Evolutionary conservation across 2,329 filamentous ascomycete species (phyloP).

Genomic region (Aschersonia sp.): DNA sequence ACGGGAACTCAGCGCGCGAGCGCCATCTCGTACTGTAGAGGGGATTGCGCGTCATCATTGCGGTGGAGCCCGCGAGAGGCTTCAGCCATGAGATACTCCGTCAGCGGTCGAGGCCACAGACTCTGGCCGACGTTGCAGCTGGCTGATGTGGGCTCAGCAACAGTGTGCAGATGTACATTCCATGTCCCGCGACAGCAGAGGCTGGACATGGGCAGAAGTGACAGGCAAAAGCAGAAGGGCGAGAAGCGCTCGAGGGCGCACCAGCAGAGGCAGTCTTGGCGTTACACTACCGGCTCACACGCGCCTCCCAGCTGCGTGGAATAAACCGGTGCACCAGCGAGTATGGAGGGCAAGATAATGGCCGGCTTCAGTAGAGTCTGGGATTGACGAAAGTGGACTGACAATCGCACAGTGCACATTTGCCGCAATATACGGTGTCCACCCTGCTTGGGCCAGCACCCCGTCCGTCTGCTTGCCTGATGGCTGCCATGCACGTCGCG

Average conservation of each 20-base stretch:
- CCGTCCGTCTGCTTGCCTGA: not conserved
- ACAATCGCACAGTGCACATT: not conserved
- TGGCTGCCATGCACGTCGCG: not conserved
- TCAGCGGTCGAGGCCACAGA: not conserved
- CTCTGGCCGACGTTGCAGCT: not conserved
- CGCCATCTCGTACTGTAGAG: not conserved
- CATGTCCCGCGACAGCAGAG: no score
- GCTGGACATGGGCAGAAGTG: not conserved
- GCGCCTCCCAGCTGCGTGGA: not conserved
- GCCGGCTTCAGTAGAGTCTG: not conserved
- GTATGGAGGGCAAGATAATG: not conserved
- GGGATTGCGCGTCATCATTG: not conserved
- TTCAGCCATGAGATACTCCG: not conserved
- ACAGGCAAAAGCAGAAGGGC: not conserved
- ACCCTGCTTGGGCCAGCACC: not conserved
- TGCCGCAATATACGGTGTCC: not conserved
- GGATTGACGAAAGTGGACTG: not conserved
- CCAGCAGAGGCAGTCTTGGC: not conserved
- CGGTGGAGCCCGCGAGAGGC: not conserved
- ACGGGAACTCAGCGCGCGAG: no score
- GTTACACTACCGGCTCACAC: conserved; percentile 3
- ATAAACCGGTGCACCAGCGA: not conserved
- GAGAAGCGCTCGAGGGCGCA: not conserved
- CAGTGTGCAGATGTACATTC: no score
- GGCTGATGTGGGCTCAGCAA: not conserved